Base-by-base conservation (phyloP, 805 yeast species). In the Lipomyces yamadae region DNA sequence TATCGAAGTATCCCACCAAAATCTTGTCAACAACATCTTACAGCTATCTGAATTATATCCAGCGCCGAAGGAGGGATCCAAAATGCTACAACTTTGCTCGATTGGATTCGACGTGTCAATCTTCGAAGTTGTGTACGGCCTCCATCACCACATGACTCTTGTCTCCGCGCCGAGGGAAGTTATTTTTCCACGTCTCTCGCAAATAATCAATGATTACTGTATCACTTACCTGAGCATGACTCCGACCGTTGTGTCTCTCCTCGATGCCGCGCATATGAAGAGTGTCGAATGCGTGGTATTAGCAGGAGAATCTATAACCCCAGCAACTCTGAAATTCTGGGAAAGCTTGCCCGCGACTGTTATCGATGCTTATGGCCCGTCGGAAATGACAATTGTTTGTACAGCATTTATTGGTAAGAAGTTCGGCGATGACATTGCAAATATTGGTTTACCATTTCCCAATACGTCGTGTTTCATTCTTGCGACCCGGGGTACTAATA, bases 231-330 rank as follows among this genome's bases (percentile, higher is more conserved):
- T 72, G 39, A 74, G 73, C 58, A 39, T 72, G 66, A 72, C 75
- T 2, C 69, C 74, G 1, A 64, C 69, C 5, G 63, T 91, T 63
- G 97, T 96, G 66, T 95, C 96, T 39, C 90, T 96, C 73, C 83
- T 91, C 76, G 85, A 96, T 82, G 94, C 96, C 52, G 95, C 89
- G 79, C 61, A 48, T 33, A 60, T 71, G 58, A 53, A 54, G 10
- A 39, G 37, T 10, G 67, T 67, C 13, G 59, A 63, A 30, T 39
- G 54, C 32, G 33, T 63, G n/a, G 57, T 63, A 32, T 57, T 63
- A 8, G 61, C 63, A 7, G 67, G 70, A 24, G 70, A 64, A 39
- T 18, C 61, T 13, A 39, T 67, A 10, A 24, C 65, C 3, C 56
- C 37, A 5, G 34, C 64, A 29, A 4, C 30, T 7, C 13, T 67